A percentile compares a stretch with the other conserved stretches of the same genome.
phyloP scores from a whole-genome alignment of 257 asterid species.

The Solanum habrochaites region DNA sequence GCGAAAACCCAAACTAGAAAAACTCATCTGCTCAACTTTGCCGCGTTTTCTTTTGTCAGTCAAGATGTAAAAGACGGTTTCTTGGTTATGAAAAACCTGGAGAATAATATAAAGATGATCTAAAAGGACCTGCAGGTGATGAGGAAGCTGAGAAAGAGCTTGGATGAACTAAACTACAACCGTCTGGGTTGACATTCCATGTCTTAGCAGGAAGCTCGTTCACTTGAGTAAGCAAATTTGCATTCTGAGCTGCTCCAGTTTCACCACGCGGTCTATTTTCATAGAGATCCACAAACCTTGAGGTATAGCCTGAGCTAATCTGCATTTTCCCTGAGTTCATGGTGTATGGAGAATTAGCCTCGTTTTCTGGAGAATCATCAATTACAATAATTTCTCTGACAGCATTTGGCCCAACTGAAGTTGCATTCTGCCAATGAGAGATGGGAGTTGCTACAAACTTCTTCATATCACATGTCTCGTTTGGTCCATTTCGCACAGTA shows the following conservation, averaged over 20 bases:
- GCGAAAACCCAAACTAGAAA: neutral
- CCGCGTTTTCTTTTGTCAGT: conserved; percentile 5
- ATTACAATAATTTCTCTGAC: conserved; percentile 31
- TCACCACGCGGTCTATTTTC: conserved; percentile 21
- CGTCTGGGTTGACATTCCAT: conserved; percentile 27
- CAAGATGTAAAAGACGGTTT: neutral
- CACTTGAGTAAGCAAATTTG: conserved; percentile 16
- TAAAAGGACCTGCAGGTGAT: conserved; percentile 9
- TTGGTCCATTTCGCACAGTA: conserved; percentile 13
- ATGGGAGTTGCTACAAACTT: conserved; percentile 4
- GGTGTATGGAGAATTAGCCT: neutral
- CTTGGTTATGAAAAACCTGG: conserved; percentile 20
- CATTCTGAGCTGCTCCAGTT: conserved; percentile 12
- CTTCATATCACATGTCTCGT: conserved; percentile 11
- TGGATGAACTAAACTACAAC: conserved; percentile 1
- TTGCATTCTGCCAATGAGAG: conserved; percentile 4
- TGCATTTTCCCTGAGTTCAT: conserved; percentile 2
- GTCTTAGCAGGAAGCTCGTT: conserved; percentile 11
- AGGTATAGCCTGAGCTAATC: conserved; percentile 10
- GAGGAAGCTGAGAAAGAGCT: conserved; percentile 11
- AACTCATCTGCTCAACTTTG: conserved; percentile 12
- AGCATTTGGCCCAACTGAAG: conserved; percentile 7
- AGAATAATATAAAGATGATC: conserved; percentile 15
- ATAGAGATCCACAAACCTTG: conserved; percentile 17
- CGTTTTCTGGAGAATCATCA: conserved; percentile 34